phyloP scores from a whole-genome alignment of 2,329 filamentous ascomycete species.

The Pyrenochaeta sp. region DNA sequence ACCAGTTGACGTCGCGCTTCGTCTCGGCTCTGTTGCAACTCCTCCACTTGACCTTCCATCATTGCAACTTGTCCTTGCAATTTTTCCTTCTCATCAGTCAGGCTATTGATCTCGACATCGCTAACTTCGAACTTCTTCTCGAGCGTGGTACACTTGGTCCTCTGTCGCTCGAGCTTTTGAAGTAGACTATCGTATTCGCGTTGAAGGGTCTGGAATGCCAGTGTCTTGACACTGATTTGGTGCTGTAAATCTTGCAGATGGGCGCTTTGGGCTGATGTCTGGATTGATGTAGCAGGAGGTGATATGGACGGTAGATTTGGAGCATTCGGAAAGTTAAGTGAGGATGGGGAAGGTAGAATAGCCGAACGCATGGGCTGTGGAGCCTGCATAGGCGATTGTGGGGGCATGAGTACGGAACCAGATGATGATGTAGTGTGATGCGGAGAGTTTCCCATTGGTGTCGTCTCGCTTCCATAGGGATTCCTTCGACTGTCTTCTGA shows the following conservation, averaged over 20 bases:
- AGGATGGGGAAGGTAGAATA: constrained; percentile 44
- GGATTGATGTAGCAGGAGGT: constrained; percentile 30
- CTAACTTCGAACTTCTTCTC: constrained; percentile 54
- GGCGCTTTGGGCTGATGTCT: constrained; percentile 44
- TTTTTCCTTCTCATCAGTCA: constrained; percentile 61
- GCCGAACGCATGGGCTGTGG: constrained; percentile 29
- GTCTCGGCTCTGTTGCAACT: constrained; percentile 59
- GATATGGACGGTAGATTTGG: constrained; percentile 35
- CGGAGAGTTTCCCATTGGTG: constrained; percentile 26
- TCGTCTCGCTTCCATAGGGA: constrained; percentile 25
- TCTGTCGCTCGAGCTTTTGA: constrained; percentile 60
- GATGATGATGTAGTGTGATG: constrained; percentile 55
- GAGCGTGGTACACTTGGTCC: constrained; percentile 59
- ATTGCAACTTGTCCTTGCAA: constrained; percentile 57
- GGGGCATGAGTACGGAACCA: constrained; percentile 47
- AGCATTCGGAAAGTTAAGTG: constrained; percentile 32
- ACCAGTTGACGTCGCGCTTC: constrained; percentile 53
- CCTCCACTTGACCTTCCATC: constrained; percentile 60
- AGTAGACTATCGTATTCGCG: constrained; percentile 63
- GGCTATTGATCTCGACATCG: constrained; percentile 56
- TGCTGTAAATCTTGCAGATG: constrained; percentile 62
- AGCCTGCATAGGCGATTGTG: constrained; percentile 38
- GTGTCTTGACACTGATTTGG: constrained; percentile 62
- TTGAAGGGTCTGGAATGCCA: constrained; percentile 62
- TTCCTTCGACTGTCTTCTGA: constrained; percentile 31